phyloP scores from a whole-genome alignment of 257 asterid genomes.

The Ajuga chamaepitys region DNA sequence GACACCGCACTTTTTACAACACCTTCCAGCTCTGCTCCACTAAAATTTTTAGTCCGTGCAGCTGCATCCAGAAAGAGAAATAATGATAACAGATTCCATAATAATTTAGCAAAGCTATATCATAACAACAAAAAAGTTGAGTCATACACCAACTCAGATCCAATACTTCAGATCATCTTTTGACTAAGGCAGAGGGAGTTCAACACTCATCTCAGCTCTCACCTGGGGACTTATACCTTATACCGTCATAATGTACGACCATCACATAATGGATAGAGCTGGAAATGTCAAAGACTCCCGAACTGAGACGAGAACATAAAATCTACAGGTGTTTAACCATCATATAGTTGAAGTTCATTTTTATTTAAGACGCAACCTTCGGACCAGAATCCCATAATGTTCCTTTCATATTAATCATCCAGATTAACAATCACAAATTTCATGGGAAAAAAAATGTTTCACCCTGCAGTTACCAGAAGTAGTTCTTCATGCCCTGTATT shows the following conservation, averaged over 20 bases:
- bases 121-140: neutral
- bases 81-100: neutral
- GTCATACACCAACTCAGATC: neutral
- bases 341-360: neutral
- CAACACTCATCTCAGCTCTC: neutral
- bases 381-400: neutral
- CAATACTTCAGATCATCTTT: conserved; percentile 2
- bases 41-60: conserved; percentile 88
- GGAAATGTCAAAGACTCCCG: conserved; percentile 1
- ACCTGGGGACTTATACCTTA: neutral
- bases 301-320: neutral
- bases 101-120: neutral
- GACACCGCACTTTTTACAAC: conserved; percentile 99
- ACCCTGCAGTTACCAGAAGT: neutral
- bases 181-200: neutral
- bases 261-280: neutral
- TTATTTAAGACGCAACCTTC: neutral
- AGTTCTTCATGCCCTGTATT: neutral
- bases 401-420: neutral
- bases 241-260: neutral
- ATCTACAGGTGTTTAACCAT: neutral
- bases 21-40: conserved; percentile 99
- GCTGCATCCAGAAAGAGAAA: conserved; percentile 48
- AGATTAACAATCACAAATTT: neutral
- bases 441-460: neutral